Percentiles rank a stretch among this genome's conserved stretches.
phyloP scores from a whole-genome alignment of 495 filamentous ascomycete genomes.

The Penicillium pulvis region DNA sequence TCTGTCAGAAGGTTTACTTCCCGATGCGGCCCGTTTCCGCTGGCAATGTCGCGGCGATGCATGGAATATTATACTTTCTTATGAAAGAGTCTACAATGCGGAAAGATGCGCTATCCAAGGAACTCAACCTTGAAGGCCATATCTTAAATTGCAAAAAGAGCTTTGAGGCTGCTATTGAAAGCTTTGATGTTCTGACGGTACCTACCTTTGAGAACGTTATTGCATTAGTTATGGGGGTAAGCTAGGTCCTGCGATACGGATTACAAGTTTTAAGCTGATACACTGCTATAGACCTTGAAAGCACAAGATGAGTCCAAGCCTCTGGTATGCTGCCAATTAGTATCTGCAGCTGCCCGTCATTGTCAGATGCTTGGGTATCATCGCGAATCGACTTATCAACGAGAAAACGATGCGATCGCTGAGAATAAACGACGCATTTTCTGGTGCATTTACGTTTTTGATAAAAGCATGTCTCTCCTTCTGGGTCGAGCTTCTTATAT shows the following conservation, averaged over 20 bases:
- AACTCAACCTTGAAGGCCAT: slow-evolving; percentile 20
- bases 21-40: slow-evolving; percentile 16
- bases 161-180: slow-evolving; percentile 21
- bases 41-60: slow-evolving; percentile 24
- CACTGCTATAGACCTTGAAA: not conserved
- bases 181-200: slow-evolving; percentile 21
- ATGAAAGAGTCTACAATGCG: slow-evolving; percentile 21
- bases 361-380: slow-evolving; percentile 7
- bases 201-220: slow-evolving; percentile 30
- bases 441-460: slow-evolving; percentile 1
- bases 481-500: slow-evolving; percentile 25
- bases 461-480: slow-evolving; percentile 19
- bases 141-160: slow-evolving; percentile 12
- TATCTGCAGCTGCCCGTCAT: slow-evolving; percentile 1
- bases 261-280: too few species aligned
- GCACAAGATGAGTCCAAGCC: slow-evolving; percentile 4
- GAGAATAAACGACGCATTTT: slow-evolving; percentile 3
- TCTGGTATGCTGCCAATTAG: slow-evolving; percentile 3
- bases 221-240: slow-evolving; percentile 26
- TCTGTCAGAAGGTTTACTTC: slow-evolving; percentile 31
- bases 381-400: slow-evolving; percentile 2
- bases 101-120: slow-evolving; percentile 14
- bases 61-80: slow-evolving; percentile 23
- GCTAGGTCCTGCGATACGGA: not conserved
- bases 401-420: not conserved